A percentile compares a stretch with the other conserved stretches of the same genome.
phyloP scores from a whole-genome alignment of 768 basidiomycete species.

The Dictyophora rubrovolvata region DNA sequence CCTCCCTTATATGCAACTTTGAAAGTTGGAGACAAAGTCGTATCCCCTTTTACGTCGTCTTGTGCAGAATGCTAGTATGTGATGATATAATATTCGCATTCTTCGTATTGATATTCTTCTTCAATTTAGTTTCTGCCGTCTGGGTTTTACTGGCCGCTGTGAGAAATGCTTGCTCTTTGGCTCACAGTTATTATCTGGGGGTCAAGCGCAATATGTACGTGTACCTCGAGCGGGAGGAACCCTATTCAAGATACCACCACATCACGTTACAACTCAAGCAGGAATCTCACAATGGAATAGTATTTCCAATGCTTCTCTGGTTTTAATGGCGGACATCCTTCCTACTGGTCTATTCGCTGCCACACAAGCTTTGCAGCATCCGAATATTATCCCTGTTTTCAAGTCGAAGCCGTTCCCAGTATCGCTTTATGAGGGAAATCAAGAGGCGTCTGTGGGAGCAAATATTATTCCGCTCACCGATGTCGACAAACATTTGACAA shows the following conservation, averaged over 20 bases:
- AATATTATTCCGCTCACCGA: constrained; percentile 8
- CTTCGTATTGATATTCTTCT: background rate
- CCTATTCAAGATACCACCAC: constrained; percentile 35
- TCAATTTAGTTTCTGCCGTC: constrained; percentile 47
- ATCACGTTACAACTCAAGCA: background rate
- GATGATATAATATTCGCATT: background rate
- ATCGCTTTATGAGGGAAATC: constrained; percentile 20
- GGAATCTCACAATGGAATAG: constrained; percentile 3
- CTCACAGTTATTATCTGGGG: constrained; percentile 53
- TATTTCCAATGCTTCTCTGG: constrained; percentile 54
- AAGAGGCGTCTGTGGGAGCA: background rate
- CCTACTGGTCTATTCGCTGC: constrained; percentile 76
- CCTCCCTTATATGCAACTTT: constrained; percentile 55
- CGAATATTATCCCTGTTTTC: constrained; percentile 54
- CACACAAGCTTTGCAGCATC: constrained; percentile 59
- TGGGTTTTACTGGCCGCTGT: constrained; percentile 68
- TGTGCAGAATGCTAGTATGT: constrained; percentile 81
- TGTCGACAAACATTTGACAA: constrained; percentile 43
- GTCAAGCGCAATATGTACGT: constrained; percentile 71
- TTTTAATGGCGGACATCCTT: constrained; percentile 68
- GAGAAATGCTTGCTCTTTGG: constrained; percentile 54
- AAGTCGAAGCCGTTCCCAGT: constrained; percentile 51
- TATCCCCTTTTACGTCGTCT: constrained; percentile 71
- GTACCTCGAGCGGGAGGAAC: constrained; percentile 76
- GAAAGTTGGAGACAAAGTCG: constrained; percentile 63